Evolutionary conservation across 768 basidiomycete species (phyloP).

Genomic region (Serendipita sp.): DNA sequence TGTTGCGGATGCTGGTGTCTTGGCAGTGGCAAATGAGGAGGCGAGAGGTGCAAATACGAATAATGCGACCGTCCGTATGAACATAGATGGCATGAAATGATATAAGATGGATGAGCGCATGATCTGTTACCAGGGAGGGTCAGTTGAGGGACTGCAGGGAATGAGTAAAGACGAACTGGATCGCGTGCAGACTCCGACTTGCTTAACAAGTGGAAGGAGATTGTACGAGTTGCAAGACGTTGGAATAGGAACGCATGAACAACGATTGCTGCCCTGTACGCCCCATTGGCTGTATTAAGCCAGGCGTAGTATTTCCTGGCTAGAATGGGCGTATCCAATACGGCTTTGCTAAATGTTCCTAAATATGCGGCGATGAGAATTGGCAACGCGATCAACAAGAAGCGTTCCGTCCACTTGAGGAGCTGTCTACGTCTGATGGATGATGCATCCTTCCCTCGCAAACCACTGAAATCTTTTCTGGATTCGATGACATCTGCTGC

Average conservation of each 20-base stretch:
- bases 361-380: background rate
- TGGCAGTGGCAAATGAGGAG: background rate
- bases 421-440: background rate
- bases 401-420: background rate
- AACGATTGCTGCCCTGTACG: background rate
- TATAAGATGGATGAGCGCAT: background rate
- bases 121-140: background rate
- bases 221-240: background rate
- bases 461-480: background rate
- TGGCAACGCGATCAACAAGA: background rate
- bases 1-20: background rate
- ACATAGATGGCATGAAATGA: conserved; percentile 1
- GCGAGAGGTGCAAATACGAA: background rate
- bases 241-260: background rate
- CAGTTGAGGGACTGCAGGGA: background rate
- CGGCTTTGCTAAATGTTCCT: background rate
- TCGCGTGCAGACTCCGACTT: background rate
- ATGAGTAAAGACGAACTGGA: background rate
- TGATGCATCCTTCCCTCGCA: background rate
- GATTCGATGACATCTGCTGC: background rate
- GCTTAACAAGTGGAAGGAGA: background rate
- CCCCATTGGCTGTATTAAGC: background rate
- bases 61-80: background rate
- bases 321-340: background rate
- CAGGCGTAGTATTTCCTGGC: background rate